These are phyloP conservation scores for Citeromyces hawaiiensis DNA, from an alignment of 1,139 yeast species.

Conservation along the genomic window DNA sequence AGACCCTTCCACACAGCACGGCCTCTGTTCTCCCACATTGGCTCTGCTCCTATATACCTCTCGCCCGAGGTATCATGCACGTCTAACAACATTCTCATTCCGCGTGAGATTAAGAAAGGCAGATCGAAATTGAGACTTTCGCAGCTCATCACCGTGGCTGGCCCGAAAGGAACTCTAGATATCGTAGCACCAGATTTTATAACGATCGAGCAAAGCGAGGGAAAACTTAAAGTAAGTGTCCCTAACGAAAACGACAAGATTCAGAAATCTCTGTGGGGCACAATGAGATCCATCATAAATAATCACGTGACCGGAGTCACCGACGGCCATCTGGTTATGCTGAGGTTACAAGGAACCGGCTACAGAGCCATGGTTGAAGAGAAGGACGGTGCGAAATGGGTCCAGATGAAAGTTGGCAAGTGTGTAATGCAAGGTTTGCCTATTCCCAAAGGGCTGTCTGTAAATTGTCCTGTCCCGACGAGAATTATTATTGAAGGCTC, in stretches of 20 bases:
- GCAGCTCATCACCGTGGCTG: constrained; percentile 50
- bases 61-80: constrained; percentile 36
- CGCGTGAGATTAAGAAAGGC: constrained; percentile 57
- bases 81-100: constrained; percentile 20
- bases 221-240: constrained; percentile 38
- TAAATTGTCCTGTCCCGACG: constrained; percentile 77
- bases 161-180: constrained; percentile 66
- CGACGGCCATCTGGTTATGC: constrained; percentile 82
- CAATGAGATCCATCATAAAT: constrained; percentile 65
- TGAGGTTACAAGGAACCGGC: constrained; percentile 94
- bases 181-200: constrained; percentile 68
- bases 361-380: constrained; percentile 60
- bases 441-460: constrained; percentile 68
- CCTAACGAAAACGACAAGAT: constrained; percentile 41
- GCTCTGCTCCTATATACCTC: constrained; percentile 42
- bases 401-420: constrained; percentile 74
- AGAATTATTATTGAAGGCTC: constrained; percentile 77
- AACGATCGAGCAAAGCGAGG: constrained; percentile 21
- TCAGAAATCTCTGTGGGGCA: constrained; percentile 94
- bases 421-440: constrained; percentile 54
- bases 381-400: constrained; percentile 41
- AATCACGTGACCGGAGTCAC: constrained; percentile 79
- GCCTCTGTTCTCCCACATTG: constrained; percentile 34
- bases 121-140: constrained; percentile 44
- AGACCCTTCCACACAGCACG: constrained; percentile 20